phyloP scores from a whole-genome alignment of 169 alveolate genomes.

The Amoebophrya sp. region DNA sequence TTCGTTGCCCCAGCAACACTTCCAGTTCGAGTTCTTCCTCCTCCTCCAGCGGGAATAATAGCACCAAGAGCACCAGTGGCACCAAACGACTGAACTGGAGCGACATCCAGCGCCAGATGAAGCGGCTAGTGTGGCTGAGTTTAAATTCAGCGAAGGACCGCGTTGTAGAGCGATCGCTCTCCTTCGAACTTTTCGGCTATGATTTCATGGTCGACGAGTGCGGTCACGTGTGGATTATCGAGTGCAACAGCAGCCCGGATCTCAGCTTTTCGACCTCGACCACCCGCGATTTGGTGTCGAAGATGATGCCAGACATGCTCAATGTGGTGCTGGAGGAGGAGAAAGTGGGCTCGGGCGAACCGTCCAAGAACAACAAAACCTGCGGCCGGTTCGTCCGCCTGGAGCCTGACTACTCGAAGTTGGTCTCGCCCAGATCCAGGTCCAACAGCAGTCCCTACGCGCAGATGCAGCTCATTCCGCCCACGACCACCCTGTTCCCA shows the following conservation, averaged over 20 bases:
- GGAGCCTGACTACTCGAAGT: neutral
- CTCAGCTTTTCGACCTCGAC: neutral
- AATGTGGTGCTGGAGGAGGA: neutral
- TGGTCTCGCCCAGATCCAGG: too few relatives aligned
- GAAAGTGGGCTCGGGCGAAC: neutral
- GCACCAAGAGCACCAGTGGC: too few relatives aligned
- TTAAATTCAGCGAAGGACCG: slow-evolving; percentile 34
- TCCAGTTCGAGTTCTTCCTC: too few relatives aligned
- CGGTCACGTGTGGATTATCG: neutral
- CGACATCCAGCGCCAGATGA: neutral
- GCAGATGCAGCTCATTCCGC: too few relatives aligned
- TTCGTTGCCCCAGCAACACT: too few relatives aligned
- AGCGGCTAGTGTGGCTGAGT: neutral
- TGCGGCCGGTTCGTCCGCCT: neutral
- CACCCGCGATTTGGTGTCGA: neutral
- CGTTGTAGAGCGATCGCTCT: slow-evolving; percentile 54
- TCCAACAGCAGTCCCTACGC: too few relatives aligned
- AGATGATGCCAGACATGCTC: neutral
- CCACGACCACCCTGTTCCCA: too few relatives aligned
- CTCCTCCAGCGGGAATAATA: too few relatives aligned
- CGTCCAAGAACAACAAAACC: neutral
- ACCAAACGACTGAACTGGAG: neutral
- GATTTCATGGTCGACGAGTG: slow-evolving; percentile 59
- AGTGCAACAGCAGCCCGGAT: neutral
- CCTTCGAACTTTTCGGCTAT: slow-evolving; percentile 65